These are phyloP conservation scores for Zostera marina DNA, from an alignment of 116 monocot species.

Conservation along the genomic window DNA sequence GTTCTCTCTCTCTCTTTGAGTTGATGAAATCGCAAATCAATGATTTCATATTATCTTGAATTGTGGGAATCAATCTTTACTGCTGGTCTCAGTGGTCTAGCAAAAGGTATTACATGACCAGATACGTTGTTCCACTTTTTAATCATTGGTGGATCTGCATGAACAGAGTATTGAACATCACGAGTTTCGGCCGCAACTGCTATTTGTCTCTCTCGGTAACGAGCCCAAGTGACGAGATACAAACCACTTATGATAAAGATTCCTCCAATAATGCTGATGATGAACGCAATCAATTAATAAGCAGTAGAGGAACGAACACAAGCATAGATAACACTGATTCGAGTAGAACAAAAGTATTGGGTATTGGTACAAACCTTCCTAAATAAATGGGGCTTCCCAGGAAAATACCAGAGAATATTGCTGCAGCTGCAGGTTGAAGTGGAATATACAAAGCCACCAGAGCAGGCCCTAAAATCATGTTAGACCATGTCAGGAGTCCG, in stretches of 20 bases:
- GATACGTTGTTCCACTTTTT: constrained; percentile 24
- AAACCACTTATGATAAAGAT: constrained; percentile 61
- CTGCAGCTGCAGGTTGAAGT: constrained; percentile 56
- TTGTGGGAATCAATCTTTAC: too few species aligned
- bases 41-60: too few species aligned
- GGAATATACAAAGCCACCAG: constrained; percentile 71
- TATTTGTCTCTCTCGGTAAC: constrained; percentile 39
- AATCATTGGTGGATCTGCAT: constrained; percentile 12
- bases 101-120: constrained; percentile 8
- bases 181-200: constrained; percentile 16
- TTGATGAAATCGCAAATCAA: too few species aligned
- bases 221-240: constrained; percentile 89
- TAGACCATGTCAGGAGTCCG: constrained; percentile 75
- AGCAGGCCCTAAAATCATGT: constrained; percentile 74
- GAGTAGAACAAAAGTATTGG: neutral
- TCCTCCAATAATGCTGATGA: constrained; percentile 77
- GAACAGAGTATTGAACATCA: constrained; percentile 12
- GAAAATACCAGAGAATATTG: constrained; percentile 52
- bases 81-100: too few species aligned
- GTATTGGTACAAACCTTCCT: constrained; percentile 34
- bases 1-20: too few species aligned
- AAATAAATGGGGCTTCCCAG: constrained; percentile 77
- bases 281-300: neutral
- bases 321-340: too few species aligned
- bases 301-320: neutral